These are phyloP conservation scores for Physaria fendleri DNA, from an alignment of 345 rosid genomes.

Conservation along the genomic window DNA sequence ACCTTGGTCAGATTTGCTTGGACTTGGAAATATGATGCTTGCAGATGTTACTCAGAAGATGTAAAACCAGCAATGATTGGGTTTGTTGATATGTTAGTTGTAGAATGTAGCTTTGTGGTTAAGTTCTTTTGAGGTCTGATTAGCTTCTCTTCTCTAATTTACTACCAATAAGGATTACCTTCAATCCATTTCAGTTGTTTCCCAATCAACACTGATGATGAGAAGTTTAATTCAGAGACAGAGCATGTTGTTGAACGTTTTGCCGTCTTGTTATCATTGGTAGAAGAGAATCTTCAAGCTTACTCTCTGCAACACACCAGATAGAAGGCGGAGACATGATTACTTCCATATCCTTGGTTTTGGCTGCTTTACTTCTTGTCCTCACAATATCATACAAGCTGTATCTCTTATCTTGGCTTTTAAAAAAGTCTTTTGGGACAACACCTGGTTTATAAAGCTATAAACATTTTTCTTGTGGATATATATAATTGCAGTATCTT, in stretches of 20 bases:
- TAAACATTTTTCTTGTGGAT: neutral
- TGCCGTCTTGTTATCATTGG: conserved; percentile 9
- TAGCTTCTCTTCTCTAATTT: conserved; percentile 7
- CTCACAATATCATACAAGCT: conserved; percentile 18
- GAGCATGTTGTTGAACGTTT: conserved; percentile 23
- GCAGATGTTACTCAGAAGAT: conserved; percentile 27
- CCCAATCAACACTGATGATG: neutral
- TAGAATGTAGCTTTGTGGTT: conserved; percentile 29
- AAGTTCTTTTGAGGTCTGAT: conserved; percentile 22
- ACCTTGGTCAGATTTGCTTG: no score
- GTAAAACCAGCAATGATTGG: neutral
- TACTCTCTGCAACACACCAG: conserved; percentile 22
- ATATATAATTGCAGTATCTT: no score
- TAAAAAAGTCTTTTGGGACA: neutral
- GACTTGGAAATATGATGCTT: no score
- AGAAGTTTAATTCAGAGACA: conserved; percentile 6
- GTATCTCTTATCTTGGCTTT: conserved; percentile 11
- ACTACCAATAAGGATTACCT: conserved; percentile 12
- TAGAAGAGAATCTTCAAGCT: conserved; percentile 7
- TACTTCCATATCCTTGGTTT: conserved; percentile 22
- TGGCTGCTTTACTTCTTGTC: conserved; percentile 21
- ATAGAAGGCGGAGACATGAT: conserved; percentile 23
- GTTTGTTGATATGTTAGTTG: conserved; percentile 31
- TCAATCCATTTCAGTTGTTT: conserved; percentile 21
- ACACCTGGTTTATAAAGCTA: neutral